Base-by-base conservation (phyloP, 2,329 filamentous ascomycete genomes). In the Penicillium oxalicum region DNA sequence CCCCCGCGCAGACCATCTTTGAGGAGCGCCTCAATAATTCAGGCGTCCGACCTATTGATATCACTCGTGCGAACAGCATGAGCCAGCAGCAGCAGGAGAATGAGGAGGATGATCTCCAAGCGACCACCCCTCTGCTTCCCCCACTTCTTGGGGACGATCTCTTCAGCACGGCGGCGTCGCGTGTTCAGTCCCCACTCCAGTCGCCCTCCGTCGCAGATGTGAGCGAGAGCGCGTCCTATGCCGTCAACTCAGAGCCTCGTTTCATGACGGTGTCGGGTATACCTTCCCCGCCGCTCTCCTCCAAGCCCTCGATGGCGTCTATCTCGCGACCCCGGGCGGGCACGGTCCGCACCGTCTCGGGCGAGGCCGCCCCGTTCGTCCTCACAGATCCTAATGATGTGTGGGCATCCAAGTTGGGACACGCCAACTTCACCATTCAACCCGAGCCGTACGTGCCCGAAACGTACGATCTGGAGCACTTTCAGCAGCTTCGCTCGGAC, bases 381-480 rank as follows among this genome's bases (percentile, higher is more conserved):
- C 73, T 82, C n/a, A 81, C 86, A 47, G 81, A 83, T 35, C 61
- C 65, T 5, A 77, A 83, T 43, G 89, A 95, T 64, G 82, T 85
- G 57, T 96, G 91, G 91, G 86, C 88, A 1, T 81, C 86, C 62
- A 83, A 82, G 48, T 80, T 97, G 11, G 91, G 91, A 27, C 91
- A 97, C 65, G 91, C 91, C 55, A 95, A 97, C 72, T 96, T 94
- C 67, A 91, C 81, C 60, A 94, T 97, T 58, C 74, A 81, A 24
- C 91, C 91, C 0, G 81, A 84, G 64, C 91, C 91, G 0, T 95
- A 95, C 62, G 69, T 80, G 7, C 85, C 88, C 0, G 77, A 82
- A 12, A 64, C 64, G 2, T 80, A 81, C 53, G 82, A 86, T 55
- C 63, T 83, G 8, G 76, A 79, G 4, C 72, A 76, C 3, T 81